Base-by-base conservation (phyloP, 2,329 filamentous ascomycete genomes). In the Colletotrichum trifolii region DNA sequence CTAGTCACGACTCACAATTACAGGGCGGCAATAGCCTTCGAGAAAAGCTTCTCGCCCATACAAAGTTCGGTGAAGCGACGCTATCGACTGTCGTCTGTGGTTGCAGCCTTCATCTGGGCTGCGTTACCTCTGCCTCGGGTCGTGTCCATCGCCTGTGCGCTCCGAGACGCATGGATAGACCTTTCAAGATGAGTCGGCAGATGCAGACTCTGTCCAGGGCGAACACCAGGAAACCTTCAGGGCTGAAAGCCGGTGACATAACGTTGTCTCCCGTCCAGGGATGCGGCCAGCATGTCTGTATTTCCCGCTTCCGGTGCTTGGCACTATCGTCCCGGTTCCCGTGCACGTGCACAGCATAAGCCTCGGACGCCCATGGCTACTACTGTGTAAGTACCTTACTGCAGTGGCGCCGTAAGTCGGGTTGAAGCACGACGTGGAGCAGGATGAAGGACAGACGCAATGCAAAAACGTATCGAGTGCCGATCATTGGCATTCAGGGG, bases 241-340 rank as follows among this genome's bases (percentile, higher is more conserved):
- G 58, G 62, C 62, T 62, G 58, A 48, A 25, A 49, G 52, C 25
- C 53, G 58, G 62, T 62, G 62, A 65, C 58, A 56, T 62, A 62
- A 36, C 58, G 58, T 62, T 56, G 62, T 58, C 62, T 56, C 58
- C 62, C 52, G 50, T 52, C 58, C 62, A 56, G 59, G 58, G 58
- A 65, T 62, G 25, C 46, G 48, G 62, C 46, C 46, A 52, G 57
- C 57, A 54, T 45, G 17, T 45, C 13, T 55, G 40, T 57, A 50
- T 15, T 56, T 59, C 25, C 52, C 47, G 57, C 62, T 52, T 47
- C 56, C 40, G 46, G 46, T 47, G 49, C 62, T 65, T 65, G 62
- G 62, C 62, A 34, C 10, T 17, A 25, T 39, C 62, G 40, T 61
- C 49, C 59, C 58, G 43, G 62, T 62, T 54, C 46, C 15, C 17